Conservation (phyloP, 768 basidiomycete genomes). For the Suillus tomentosus region DNA sequence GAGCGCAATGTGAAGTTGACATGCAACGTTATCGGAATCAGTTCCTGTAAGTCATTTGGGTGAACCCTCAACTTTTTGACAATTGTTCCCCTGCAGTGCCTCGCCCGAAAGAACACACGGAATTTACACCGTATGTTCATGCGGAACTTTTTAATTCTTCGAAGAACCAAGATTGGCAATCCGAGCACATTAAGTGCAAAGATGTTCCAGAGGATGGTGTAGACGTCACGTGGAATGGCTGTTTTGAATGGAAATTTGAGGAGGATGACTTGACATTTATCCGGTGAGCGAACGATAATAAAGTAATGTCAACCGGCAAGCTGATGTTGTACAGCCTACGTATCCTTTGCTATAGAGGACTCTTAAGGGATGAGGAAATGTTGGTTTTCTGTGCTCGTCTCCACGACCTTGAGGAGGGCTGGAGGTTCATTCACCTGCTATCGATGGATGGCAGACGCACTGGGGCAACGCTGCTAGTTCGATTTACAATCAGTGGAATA, state of each 20-base stretch:
- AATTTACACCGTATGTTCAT: slow-evolving; percentile 45
- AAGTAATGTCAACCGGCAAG: neutral
- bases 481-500: slow-evolving; percentile 21
- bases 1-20: slow-evolving; percentile 24
- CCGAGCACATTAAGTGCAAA: slow-evolving; percentile 40
- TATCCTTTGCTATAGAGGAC: slow-evolving; percentile 38
- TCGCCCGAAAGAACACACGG: slow-evolving; percentile 40
- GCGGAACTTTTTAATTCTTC: slow-evolving; percentile 47
- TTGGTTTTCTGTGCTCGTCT: slow-evolving; percentile 57
- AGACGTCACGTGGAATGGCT: slow-evolving; percentile 43
- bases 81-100: slow-evolving; percentile 39
- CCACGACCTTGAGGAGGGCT: slow-evolving; percentile 46
- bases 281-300: slow-evolving; percentile 35
- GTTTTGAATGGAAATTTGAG: slow-evolving; percentile 53
- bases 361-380: slow-evolving; percentile 47
- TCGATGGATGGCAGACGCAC: slow-evolving; percentile 48
- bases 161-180: slow-evolving; percentile 45
- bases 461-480: slow-evolving; percentile 32
- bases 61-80: neutral
- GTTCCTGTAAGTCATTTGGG: slow-evolving; percentile 38
- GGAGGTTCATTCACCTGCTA: slow-evolving; percentile 52
- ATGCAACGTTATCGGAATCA: slow-evolving; percentile 46
- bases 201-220: slow-evolving; percentile 35
- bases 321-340: slow-evolving; percentile 11
- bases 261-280: slow-evolving; percentile 55